Base-by-base conservation (phyloP, 768 basidiomycete genomes). In the Leccinum olivaceopallidum region DNA sequence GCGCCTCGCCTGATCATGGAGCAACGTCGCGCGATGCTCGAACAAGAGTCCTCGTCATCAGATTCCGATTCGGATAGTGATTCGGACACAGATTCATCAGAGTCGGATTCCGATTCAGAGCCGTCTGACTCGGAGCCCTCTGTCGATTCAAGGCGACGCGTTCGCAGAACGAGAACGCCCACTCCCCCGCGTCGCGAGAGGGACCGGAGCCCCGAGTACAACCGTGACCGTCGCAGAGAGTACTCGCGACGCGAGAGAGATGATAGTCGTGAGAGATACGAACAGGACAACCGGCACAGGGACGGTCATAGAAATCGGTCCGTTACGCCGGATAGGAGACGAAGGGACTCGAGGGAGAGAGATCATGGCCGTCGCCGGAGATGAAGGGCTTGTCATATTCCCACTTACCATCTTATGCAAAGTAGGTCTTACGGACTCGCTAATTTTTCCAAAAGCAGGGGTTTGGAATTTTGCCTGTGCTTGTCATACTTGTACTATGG, bases 1-100 rank as follows among this genome's bases (percentile, higher is more conserved):
- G 95, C 94, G 2, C 96, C 96, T 2, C 84, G 86, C 50, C 75
- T 97, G 50, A 94, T 98, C 69, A 90, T 97, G 88, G 95, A 95
- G 70, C 94, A 96, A 75, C 88, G 94, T 37, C 89, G 92, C 36
- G 92, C 91, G 4, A 87, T 92, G 82, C 81, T 94, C 26, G 91
- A 90, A 71, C 90, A 86, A 22, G 82, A 79, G 54, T 81, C 81
- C 0, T 81, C 78, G 6, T 79, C 80, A 2, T 80, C 79, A 1
- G 77, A 77, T 44, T 72, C 74, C 1, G 69, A 75, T 57, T 74
- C 77, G 7, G 77, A 77, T 37, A 55, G 50, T 16, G 62, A 62
- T n/a, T 74, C 78, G 10, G 75, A 53, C 58, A 12, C 76, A 10
- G 60, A 61, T n/a, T 67, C 75, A 1, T 79, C 81, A 0, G 78